phyloP scores from a whole-genome alignment of 257 asterid genomes.

The Ajuga chamaepitys region DNA sequence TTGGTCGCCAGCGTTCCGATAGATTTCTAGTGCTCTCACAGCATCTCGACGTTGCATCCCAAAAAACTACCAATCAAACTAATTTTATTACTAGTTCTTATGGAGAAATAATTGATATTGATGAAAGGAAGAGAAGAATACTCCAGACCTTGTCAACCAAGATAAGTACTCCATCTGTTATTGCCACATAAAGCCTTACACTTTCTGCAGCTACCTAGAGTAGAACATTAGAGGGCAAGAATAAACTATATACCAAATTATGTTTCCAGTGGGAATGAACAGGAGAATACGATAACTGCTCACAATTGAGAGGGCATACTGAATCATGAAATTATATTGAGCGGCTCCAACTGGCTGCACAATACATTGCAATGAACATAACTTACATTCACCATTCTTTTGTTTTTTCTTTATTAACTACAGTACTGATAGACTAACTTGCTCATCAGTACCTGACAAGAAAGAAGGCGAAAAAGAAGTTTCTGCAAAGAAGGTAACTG shows the following conservation, averaged over 20 bases:
- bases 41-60: conserved; percentile 76
- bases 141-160: conserved; percentile 70
- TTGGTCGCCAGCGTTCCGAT: conserved; percentile 57
- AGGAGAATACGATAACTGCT: conserved; percentile 17
- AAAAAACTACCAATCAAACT: conserved; percentile 40
- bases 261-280: not conserved
- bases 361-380: conserved; percentile 9
- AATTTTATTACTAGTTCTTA: conserved; percentile 14
- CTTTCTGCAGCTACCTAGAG: conserved; percentile 76
- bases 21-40: conserved; percentile 68
- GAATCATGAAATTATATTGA: conserved; percentile 55
- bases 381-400: not conserved
- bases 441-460: conserved; percentile 46
- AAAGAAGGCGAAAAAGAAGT: conserved; percentile 70
- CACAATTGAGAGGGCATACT: conserved; percentile 69
- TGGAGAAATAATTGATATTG: not conserved
- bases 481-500: conserved; percentile 61
- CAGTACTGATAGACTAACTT: not conserved
- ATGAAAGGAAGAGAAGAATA: not conserved
- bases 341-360: conserved; percentile 65
- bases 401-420: not conserved
- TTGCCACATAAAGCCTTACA: conserved; percentile 64
- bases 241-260: conserved; percentile 12
- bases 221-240: conserved; percentile 13
- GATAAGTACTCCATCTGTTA: conserved; percentile 75